Evolutionary conservation across 306 rosid genomes (phyloP), one percentile per base, ranked within the genome.

Genomic region (Citrullus amarus): DNA sequence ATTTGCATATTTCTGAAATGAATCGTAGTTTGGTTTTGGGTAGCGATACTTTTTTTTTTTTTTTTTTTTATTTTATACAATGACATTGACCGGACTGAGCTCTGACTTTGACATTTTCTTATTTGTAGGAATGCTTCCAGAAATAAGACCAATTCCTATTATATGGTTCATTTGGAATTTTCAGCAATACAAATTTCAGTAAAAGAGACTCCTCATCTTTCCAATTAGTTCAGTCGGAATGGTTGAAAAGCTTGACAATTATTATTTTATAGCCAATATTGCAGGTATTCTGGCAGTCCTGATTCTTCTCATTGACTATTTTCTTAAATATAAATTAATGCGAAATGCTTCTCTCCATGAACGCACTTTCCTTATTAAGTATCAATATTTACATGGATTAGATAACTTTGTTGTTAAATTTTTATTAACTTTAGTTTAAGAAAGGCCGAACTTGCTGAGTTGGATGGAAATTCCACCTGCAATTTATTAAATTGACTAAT

Each of bases 1-100:
- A 86, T n/a, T 3, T 88, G 17, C 83, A 72, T 18, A 6, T 56
- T 78, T 85, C 88, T 4, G 95, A 91, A 20, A 22, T 89, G 82
- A 86, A 88, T 63, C 25, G 38, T 25, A 12, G 30, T 13, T 12
- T 60, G 67, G 67, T 44, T 30, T 1, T 12, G 39, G 39, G 39
- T 60, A 28, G 15, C 14, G 75, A 69, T 43, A 4, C 34, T 28
- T 2, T 6, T 18, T 34, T 28, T 11, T 36, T 22, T 15, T 65
- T 28, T 2, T 6, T 18, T 34, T 28, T 11, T 36, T 22, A 34
- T 65, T 15, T 36, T 65, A 30, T 65, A 8, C 25, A 4, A 17
- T 65, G 50, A 25, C 36, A 16, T 36, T 36, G 72, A 36, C 72
- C 9, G 48, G 28, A 36, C 25, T 15, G 50, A 65, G 4, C 22